Conservation (phyloP, 495 filamentous ascomycete genomes). For the Aspergillus cristatus region DNA sequence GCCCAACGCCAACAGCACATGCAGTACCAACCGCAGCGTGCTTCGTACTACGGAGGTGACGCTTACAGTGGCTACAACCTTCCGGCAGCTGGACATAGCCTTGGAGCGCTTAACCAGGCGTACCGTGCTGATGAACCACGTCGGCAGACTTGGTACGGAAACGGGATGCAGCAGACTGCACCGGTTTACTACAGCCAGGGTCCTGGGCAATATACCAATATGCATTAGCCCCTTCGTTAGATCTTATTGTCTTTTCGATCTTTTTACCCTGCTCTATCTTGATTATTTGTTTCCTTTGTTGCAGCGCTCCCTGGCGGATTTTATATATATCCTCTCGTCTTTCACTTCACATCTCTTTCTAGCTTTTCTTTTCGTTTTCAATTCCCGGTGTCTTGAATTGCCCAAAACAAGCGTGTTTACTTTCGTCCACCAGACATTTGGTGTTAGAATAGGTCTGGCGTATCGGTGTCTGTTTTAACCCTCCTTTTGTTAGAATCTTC, state of each 20-base stretch:
- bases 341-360: too few relatives aligned
- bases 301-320: too few relatives aligned
- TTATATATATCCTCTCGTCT: too few relatives aligned
- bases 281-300: too few relatives aligned
- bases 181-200: conserved; percentile 14
- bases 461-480: conserved; percentile 1
- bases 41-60: background rate
- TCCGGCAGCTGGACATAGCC: conserved; percentile 32
- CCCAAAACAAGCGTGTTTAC: too few relatives aligned
- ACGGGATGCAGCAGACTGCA: conserved; percentile 21
- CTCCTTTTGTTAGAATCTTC: conserved; percentile 1
- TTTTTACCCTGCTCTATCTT: conserved; percentile 1
- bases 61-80: conserved; percentile 28
- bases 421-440: conserved; percentile 8
- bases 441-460: conserved; percentile 14
- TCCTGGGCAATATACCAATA: conserved; percentile 8
- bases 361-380: too few relatives aligned
- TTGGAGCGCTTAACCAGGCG: conserved; percentile 32
- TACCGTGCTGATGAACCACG: conserved; percentile 25
- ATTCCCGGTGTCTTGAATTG: too few relatives aligned
- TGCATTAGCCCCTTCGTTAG: background rate
- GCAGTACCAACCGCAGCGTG: conserved; percentile 23
- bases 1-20: conserved; percentile 58
- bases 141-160: conserved; percentile 32
- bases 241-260: conserved; percentile 3